A percentile compares a stretch with the other conserved stretches of the same genome.
phyloP scores from a whole-genome alignment of 345 rosid species.

The Firmiana major region DNA sequence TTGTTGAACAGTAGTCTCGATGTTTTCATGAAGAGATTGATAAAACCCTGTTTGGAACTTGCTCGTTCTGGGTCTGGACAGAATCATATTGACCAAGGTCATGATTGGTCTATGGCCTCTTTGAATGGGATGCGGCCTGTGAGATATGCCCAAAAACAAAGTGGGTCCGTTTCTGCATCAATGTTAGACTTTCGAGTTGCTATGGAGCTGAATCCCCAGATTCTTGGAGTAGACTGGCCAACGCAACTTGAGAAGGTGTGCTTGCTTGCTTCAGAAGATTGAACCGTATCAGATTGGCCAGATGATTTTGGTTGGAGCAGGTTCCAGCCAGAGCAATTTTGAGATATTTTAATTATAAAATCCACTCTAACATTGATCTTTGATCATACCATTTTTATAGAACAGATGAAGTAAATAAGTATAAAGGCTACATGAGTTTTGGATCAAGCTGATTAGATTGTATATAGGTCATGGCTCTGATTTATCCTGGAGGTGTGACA shows the following conservation, averaged over 20 bases:
- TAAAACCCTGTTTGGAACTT: conserved; percentile 57
- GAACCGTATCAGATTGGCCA: conserved; percentile 9
- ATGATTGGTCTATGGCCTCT: neutral
- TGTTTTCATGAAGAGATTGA: conserved; percentile 55
- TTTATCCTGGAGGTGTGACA: conserved; percentile 18
- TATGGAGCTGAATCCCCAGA: conserved; percentile 47
- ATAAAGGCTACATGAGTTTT: conserved; percentile 22
- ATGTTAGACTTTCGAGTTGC: conserved; percentile 59
- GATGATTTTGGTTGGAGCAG: neutral
- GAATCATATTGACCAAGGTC: conserved; percentile 15
- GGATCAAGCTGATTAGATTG: conserved; percentile 28
- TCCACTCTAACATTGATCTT: conserved; percentile 8
- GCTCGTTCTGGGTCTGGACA: conserved; percentile 38
- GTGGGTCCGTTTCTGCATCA: conserved; percentile 32
- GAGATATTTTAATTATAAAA: neutral
- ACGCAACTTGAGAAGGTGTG: conserved; percentile 47
- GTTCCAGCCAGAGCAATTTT: conserved; percentile 7
- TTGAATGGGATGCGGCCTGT: conserved; percentile 21
- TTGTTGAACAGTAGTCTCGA: conserved; percentile 55
- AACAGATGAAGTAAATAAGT: conserved; percentile 27
- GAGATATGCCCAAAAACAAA: conserved; percentile 19
- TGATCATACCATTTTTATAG: conserved; percentile 13
- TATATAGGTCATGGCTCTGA: conserved; percentile 26
- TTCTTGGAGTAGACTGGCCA: conserved; percentile 62
- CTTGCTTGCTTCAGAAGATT: conserved; percentile 29